Conservation (phyloP, 257 asterid species). For the Solanum etuberosum region DNA sequence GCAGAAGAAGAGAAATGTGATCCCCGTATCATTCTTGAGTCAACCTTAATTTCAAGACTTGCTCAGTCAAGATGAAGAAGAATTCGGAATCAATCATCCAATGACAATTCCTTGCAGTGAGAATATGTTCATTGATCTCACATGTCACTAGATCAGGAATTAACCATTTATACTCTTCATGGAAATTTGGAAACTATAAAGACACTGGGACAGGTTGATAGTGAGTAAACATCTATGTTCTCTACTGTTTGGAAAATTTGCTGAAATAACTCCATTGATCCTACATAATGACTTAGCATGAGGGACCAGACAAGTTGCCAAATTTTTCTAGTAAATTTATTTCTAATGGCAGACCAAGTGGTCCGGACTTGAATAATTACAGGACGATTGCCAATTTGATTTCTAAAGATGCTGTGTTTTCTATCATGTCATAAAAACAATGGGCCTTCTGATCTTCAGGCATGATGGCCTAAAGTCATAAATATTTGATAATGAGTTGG, state of each 20-base stretch:
- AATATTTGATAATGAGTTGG: background rate
- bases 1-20: slow-evolving; percentile 20
- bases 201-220: background rate
- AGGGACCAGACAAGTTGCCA: background rate
- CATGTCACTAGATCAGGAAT: slow-evolving; percentile 9
- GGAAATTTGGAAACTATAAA: background rate
- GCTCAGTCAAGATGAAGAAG: slow-evolving; percentile 24
- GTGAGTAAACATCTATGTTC: background rate
- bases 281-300: background rate
- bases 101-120: slow-evolving; percentile 41
- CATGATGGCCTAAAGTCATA: background rate
- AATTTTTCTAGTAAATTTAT: background rate
- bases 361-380: background rate
- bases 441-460: background rate
- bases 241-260: background rate
- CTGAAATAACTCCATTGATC: background rate
- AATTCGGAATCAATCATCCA: slow-evolving; percentile 31
- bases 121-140: slow-evolving; percentile 20
- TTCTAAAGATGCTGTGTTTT: background rate
- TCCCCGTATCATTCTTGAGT: slow-evolving; percentile 24
- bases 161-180: background rate
- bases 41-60: slow-evolving; percentile 32
- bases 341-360: background rate
- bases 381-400: background rate
- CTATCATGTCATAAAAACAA: background rate